These are phyloP conservation scores for Zoysia japonica DNA, from an alignment of 176 grass and related monocot species.

Conservation along the genomic window DNA sequence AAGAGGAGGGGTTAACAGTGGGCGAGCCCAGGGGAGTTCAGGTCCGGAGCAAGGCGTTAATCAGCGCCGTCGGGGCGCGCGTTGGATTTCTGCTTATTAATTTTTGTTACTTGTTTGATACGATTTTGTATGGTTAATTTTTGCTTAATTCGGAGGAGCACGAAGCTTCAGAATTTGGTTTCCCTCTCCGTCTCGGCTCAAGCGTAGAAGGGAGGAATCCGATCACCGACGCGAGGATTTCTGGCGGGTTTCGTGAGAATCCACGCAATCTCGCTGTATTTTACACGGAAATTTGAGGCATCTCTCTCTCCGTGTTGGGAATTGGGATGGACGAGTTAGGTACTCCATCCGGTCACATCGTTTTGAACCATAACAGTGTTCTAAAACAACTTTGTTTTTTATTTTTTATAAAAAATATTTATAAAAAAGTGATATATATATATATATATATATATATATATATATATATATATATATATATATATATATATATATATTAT, in stretches of 20 bases:
- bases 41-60: constrained; percentile 6
- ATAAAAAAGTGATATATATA: too few species aligned
- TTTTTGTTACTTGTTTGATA: constrained; percentile 17
- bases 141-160: constrained; percentile 21
- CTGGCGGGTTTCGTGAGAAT: background rate
- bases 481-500: too few species aligned
- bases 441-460: too few species aligned
- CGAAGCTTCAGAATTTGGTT: background rate
- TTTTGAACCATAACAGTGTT: too few species aligned
- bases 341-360: too few species aligned
- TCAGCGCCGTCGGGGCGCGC: background rate
- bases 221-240: constrained; percentile 11
- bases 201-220: constrained; percentile 7
- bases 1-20: constrained; percentile 45
- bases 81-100: constrained; percentile 11
- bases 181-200: background rate
- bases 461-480: too few species aligned
- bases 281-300: background rate
- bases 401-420: too few species aligned
- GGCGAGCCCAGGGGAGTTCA: background rate
- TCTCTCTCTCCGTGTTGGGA: background rate
- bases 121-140: background rate
- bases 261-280: constrained; percentile 21
- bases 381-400: too few species aligned
- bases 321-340: background rate